Evolutionary conservation across 306 rosid species (phyloP).

Genomic region (Castanea mollissima): DNA sequence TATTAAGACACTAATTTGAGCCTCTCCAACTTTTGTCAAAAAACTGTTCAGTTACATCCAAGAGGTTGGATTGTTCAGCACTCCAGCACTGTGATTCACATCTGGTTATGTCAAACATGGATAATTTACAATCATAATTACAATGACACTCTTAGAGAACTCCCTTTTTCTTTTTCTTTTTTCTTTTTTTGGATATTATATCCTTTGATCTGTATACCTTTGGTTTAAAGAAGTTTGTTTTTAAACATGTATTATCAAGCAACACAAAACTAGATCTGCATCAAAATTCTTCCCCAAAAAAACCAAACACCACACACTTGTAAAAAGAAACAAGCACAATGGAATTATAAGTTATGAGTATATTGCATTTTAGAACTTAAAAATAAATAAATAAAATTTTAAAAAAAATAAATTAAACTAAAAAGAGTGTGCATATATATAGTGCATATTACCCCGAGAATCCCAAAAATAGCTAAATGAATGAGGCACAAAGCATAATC

Average conservation of each 20-base stretch:
- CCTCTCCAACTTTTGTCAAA: neutral
- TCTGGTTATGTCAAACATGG: neutral
- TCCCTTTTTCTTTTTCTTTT: too few relatives aligned
- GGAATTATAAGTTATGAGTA: neutral
- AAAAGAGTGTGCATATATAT: neutral
- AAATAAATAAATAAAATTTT: too few relatives aligned
- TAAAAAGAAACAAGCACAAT: neutral
- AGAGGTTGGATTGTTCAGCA: neutral
- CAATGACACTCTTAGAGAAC: neutral
- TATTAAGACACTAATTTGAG: neutral
- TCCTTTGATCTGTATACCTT: neutral
- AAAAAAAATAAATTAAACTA: neutral
- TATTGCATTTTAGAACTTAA: neutral
- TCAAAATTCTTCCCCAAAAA: neutral
- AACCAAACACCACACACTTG: too few relatives aligned
- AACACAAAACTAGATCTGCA: neutral
- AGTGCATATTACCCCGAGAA: slow-evolving; percentile 45
- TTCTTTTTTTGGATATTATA: neutral
- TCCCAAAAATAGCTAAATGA: slow-evolving; percentile 59
- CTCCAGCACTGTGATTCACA: neutral
- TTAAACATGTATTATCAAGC: neutral
- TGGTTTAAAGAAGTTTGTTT: neutral
- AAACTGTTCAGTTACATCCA: neutral
- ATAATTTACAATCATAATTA: neutral
- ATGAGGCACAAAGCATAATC: slow-evolving; percentile 45